Base-by-base conservation (phyloP, 768 basidiomycete species). In the Asterophora parasitica region DNA sequence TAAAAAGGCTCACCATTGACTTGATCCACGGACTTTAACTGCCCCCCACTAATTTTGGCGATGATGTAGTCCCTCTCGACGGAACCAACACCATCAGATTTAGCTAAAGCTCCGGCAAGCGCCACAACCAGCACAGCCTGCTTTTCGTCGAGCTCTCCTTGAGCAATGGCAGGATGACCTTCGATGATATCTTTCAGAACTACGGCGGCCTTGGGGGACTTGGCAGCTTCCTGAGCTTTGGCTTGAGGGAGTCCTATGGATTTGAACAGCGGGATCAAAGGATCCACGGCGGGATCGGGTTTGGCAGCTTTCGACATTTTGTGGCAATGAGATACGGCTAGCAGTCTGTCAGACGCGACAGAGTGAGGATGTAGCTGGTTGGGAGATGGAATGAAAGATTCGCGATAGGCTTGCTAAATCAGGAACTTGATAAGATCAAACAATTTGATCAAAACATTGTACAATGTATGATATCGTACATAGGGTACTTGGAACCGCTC, bases 11-110 rank as follows among this genome's bases (percentile, higher is more conserved):
- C 58, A 92, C 94, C 94, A 44, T 78, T 73, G 19, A 96, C 81
- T 72, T 97, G 94, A 63, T 97, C 95, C 3, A 81, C 76, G 28
- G 77, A 81, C 67, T 85, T 88, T 49, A 98, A 65, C 53, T 78
- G 78, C 16, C 79, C 83, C 46, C 82, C 77, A n/a, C 82, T 62
- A 57, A 98, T 83, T 52, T 75, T 79, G n/a, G 69, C 63, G 31
- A 90, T 72, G 13, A 85, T 68, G 65, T 82, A 90, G 37, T 68
- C 72, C 51, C 77, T 75, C 61, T 80, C 80, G n/a, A 66, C 68
- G 27, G 72, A 67, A 4, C 68, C 76, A 32, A 92, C 58, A 5
- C 58, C 56, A 12, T 65, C 62, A 0, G 70, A 56, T 67, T 91
- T 94, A 19, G 73, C 68, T 11, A 85, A 68, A 35, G 76, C 73